Percentiles rank a stretch among this genome's conserved stretches.
phyloP scores from a whole-genome alignment of 371 early-diverging fungal species.

The Pancytospora philotis region DNA sequence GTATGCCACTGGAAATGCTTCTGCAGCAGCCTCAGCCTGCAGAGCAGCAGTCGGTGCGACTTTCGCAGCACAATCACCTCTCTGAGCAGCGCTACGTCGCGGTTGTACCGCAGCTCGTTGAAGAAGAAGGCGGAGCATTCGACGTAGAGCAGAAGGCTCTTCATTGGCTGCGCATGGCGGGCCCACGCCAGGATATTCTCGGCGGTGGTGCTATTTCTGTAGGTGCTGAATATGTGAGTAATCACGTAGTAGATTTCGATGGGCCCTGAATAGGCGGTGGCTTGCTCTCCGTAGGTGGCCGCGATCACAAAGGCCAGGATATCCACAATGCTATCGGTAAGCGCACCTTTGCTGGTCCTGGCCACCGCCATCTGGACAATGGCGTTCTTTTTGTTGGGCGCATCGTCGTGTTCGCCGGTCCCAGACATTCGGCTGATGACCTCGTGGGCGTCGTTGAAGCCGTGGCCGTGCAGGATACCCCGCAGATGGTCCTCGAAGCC shows the following conservation, averaged over 20 bases:
- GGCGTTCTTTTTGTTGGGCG: no score
- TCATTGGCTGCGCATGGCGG: neutral
- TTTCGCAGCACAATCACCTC: neutral
- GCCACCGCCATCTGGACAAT: no score
- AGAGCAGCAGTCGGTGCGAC: slow-evolving; percentile 15
- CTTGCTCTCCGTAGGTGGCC: neutral
- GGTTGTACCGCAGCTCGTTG: slow-evolving; percentile 26
- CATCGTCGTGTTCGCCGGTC: no score
- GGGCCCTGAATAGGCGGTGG: neutral
- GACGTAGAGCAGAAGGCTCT: slow-evolving; percentile 1
- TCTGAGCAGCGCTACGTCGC: neutral
- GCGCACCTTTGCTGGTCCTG: no score
- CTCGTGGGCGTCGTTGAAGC: no score
- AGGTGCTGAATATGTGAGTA: neutral
- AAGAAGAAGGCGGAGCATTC: slow-evolving; percentile 16
- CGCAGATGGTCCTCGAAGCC: no score
- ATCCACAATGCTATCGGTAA: no score
- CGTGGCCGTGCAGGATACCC: no score
- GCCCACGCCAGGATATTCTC: neutral
- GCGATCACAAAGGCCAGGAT: neutral
- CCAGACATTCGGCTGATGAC: no score
- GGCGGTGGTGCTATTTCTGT: neutral
- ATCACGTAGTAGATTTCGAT: neutral
- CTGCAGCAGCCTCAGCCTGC: slow-evolving; percentile 2
- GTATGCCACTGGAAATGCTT: no score